Base-by-base conservation (phyloP, 2,329 filamentous ascomycete genomes). In the Chrysoporthe deuterocubensis region DNA sequence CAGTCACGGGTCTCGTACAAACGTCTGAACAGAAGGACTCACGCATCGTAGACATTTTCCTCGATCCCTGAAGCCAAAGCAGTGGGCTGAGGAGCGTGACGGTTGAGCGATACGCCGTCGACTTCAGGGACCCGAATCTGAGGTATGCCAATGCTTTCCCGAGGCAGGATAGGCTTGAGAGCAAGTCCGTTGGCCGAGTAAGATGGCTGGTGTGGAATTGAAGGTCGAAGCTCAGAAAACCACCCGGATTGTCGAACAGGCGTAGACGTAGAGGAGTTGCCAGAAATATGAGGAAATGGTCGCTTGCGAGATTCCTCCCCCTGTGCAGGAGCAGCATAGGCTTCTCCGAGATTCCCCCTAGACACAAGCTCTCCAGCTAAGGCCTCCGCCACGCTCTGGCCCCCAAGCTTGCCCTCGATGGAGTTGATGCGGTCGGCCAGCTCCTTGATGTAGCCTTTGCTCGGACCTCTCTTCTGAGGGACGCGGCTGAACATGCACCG, bases 371-470 rank as follows among this genome's bases (percentile, higher is more conserved):
- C 83, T 8, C 68, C 63, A 34, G 66, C 66, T n/a, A 85, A 78
- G n/a, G 80, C 77, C 64, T 83, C 82, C 65, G 82, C 67, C 78
- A 74, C 52, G 74, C 80, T 68, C 46, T 87, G 84, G 9, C 81
- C 83, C 52, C 85, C 86, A 67, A 96, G 88, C 75, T 93, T 92
- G 71, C 90, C 91, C 76, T 97, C 94, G 58, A 97, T 90, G 56
- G 87, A 90, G 73, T 94, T 89, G 68, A 97, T 89, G 37, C 94
- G 85, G 75, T 97, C 93, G 34, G 93, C 93, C 32, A 97, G 85
- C 77, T 97, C 93, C 76, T 96, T 97, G 77, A 97, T 97, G 74
- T 97, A 97, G 18, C 94, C 94, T 85, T 97, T 97, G 76, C 91
- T 96, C 2, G 94, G 93, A 1, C 94, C 93, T 69, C 92, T 86